A percentile compares a stretch with the other conserved stretches of the same genome.
These are phyloP conservation scores for Fusarium proliferatum DNA, from an alignment of 2,329 filamentous ascomycete species.

Conservation along the genomic window DNA sequence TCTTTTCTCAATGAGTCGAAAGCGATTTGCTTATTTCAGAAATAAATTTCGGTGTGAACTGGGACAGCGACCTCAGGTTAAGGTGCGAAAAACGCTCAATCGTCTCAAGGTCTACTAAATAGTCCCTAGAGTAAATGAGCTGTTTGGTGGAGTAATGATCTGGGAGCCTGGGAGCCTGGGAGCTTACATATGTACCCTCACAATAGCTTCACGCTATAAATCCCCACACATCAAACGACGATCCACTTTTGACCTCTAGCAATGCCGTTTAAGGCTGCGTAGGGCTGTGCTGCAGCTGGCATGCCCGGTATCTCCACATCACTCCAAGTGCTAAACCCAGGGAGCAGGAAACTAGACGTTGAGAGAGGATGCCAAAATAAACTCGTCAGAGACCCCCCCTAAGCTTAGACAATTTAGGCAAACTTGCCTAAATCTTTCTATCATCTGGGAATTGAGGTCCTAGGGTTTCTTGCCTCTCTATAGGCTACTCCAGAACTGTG, in stretches of 20 bases:
- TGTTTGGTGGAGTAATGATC: neutral
- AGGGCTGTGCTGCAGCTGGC: constrained; percentile 16
- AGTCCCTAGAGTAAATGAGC: too few relatives aligned
- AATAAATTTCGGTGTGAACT: neutral
- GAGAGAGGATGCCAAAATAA: neutral
- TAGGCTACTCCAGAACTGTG: neutral
- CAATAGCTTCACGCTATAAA: neutral
- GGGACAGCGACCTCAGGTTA: neutral
- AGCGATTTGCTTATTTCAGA: neutral
- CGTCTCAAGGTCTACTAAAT: neutral
- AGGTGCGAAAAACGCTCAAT: neutral
- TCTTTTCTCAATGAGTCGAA: too few relatives aligned
- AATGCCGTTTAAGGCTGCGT: neutral
- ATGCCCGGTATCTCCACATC: neutral
- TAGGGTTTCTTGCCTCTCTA: neutral
- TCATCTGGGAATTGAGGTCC: neutral
- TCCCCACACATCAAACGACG: neutral
- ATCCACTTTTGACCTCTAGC: neutral
- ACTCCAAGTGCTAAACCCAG: neutral
- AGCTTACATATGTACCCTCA: neutral
- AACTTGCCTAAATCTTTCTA: neutral
- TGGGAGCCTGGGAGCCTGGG: neutral
- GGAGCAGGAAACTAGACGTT: neutral
- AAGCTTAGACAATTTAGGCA: neutral
- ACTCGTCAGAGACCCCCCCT: neutral